Conservation (phyloP, 257 asterid genomes). For the Echium plantagineum region DNA sequence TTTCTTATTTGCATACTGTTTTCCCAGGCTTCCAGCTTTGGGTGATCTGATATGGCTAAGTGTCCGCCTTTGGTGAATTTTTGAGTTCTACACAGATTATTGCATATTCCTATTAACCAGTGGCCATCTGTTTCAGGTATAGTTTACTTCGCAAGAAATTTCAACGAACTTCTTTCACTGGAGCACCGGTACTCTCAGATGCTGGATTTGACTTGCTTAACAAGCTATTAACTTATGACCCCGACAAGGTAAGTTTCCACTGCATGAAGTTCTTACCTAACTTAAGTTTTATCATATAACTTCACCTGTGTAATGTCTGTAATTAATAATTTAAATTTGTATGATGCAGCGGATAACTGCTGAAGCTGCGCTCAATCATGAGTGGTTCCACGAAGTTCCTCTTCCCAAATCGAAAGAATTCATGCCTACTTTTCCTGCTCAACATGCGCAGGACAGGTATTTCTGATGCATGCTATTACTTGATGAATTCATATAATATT, state of each 20-base stretch:
- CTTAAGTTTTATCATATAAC: background rate
- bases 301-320: background rate
- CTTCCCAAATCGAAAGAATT: slow-evolving; percentile 85
- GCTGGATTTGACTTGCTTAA: slow-evolving; percentile 80
- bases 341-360: slow-evolving; percentile 58
- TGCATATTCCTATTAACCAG: slow-evolving; percentile 40
- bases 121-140: slow-evolving; percentile 50
- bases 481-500: background rate
- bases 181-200: slow-evolving; percentile 73
- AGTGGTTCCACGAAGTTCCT: slow-evolving; percentile 83
- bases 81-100: slow-evolving; percentile 15
- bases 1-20: slow-evolving; percentile 45
- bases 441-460: slow-evolving; percentile 83
- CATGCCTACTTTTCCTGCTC: slow-evolving; percentile 93
- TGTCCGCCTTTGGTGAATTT: slow-evolving; percentile 43
- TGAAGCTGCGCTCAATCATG: slow-evolving; percentile 63
- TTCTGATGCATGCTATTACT: background rate
- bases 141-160: slow-evolving; percentile 52
- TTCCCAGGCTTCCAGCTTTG: slow-evolving; percentile 92
- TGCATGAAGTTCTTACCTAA: background rate
- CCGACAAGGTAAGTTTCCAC: slow-evolving; percentile 46
- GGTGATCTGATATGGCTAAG: slow-evolving; percentile 86
- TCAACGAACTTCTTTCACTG: slow-evolving; percentile 61
- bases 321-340: background rate
- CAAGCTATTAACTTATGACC: slow-evolving; percentile 72